phyloP scores from a whole-genome alignment of 306 rosid species.

The Acacia confusa region DNA sequence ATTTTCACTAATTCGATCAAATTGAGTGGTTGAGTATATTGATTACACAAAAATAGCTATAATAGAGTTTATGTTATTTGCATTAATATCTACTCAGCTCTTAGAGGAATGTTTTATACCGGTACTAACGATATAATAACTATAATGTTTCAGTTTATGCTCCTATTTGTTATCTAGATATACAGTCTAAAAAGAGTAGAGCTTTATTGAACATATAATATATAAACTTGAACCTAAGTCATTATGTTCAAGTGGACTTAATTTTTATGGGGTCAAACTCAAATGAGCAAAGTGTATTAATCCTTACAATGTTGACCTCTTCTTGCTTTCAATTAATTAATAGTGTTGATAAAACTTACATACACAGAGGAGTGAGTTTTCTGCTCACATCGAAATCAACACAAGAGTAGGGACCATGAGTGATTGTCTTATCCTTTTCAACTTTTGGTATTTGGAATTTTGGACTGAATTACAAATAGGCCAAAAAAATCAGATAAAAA shows the following conservation, averaged over 20 bases:
- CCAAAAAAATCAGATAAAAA: background rate
- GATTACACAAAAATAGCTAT: too few relatives aligned
- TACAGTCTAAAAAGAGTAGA: background rate
- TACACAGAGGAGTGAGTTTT: background rate
- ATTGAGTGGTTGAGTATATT: too few relatives aligned
- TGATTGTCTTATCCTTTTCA: slow-evolving; percentile 3
- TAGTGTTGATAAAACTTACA: background rate
- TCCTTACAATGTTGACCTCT: background rate
- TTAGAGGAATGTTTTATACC: too few relatives aligned
- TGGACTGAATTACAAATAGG: background rate
- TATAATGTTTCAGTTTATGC: too few relatives aligned
- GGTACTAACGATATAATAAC: too few relatives aligned
- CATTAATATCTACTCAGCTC: too few relatives aligned
- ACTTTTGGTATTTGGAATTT: background rate
- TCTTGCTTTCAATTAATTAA: background rate
- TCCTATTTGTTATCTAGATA: too few relatives aligned
- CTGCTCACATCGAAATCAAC: background rate
- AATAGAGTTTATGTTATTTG: too few relatives aligned
- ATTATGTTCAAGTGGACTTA: background rate
- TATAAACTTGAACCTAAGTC: background rate
- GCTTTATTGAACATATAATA: background rate
- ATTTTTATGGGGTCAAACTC: background rate
- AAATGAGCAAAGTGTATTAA: background rate
- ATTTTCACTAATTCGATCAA: too few relatives aligned
- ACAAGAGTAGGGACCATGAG: background rate